These are phyloP conservation scores for Aristolochia californica DNA, from an alignment of 164 flowering plant species.

Conservation along the genomic window DNA sequence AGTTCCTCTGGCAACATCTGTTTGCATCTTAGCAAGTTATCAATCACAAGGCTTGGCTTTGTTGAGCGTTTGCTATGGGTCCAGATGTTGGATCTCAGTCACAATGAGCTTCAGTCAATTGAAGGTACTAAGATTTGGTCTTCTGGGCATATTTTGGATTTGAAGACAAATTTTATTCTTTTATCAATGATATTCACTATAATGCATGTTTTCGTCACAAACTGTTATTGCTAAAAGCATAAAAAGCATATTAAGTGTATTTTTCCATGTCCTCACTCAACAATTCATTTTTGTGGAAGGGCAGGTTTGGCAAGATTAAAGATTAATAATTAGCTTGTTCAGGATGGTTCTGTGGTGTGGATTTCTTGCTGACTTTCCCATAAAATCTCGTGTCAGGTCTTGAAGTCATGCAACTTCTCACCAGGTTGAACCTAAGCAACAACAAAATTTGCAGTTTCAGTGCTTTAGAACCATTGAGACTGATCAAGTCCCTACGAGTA, in stretches of 20 bases:
- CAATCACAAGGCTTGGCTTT: constrained; percentile 62
- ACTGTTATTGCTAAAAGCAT: too few relatives aligned
- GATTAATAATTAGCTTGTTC: too few relatives aligned
- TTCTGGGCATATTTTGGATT: background rate
- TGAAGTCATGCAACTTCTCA: constrained; percentile 75
- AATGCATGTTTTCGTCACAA: too few relatives aligned
- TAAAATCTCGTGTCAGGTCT: constrained; percentile 35
- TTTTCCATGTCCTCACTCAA: too few relatives aligned
- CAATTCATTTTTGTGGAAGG: too few relatives aligned
- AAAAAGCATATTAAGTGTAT: background rate
- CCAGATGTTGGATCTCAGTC: constrained; percentile 83
- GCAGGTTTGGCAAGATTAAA: too few relatives aligned
- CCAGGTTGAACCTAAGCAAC: constrained; percentile 57
- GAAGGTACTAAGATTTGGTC: constrained; percentile 43
- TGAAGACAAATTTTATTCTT: background rate
- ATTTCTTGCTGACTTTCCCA: too few relatives aligned
- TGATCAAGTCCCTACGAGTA: constrained; percentile 41
- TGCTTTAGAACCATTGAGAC: constrained; percentile 63
- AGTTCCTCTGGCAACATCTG: constrained; percentile 19
- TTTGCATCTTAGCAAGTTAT: constrained; percentile 48
- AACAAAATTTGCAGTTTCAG: constrained; percentile 59
- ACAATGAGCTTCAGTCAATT: constrained; percentile 63
- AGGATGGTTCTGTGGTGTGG: too few relatives aligned
- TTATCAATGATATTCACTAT: too few relatives aligned
- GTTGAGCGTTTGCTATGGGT: constrained; percentile 69